Evolutionary conservation across 345 rosid species (phyloP).

Genomic region (Linum tenue): DNA sequence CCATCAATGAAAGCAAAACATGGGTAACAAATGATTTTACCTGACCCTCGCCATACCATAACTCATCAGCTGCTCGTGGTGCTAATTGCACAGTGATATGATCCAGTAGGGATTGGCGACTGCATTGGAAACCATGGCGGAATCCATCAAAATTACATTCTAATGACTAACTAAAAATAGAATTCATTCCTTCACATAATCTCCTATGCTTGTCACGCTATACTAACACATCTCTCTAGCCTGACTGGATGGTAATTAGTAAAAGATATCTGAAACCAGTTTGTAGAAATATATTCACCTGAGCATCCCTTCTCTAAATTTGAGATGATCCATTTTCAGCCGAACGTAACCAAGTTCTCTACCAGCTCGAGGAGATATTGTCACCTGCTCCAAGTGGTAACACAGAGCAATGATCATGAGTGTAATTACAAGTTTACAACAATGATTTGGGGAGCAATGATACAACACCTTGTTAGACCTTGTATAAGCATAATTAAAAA

Average conservation of each 20-base stretch:
- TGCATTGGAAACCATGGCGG: conserved; percentile 24
- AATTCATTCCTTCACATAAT: too few relatives aligned
- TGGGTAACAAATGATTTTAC: conserved; percentile 23
- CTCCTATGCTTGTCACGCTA: too few relatives aligned
- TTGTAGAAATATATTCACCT: conserved; percentile 30
- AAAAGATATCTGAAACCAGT: background rate
- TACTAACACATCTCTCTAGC: too few relatives aligned
- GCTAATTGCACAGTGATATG: conserved; percentile 91
- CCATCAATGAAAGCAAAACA: background rate
- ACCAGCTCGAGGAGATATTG: conserved; percentile 91
- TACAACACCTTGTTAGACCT: too few relatives aligned
- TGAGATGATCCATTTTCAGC: conserved; percentile 76
- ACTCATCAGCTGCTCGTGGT: conserved; percentile 96
- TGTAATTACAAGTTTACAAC: too few relatives aligned
- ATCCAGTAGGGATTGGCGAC: conserved; percentile 85
- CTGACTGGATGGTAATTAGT: background rate
- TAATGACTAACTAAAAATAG: background rate
- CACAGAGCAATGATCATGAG: too few relatives aligned
- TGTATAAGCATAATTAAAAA: too few relatives aligned
- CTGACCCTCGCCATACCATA: conserved; percentile 78
- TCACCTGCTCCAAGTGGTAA: conserved; percentile 41
- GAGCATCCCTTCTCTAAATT: conserved; percentile 76
- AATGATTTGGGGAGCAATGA: too few relatives aligned
- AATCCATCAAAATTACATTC: background rate
- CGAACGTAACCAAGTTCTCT: conserved; percentile 87